Base-by-base conservation (phyloP, 2,329 filamentous ascomycete genomes). In the Mycogone perniciosa region DNA sequence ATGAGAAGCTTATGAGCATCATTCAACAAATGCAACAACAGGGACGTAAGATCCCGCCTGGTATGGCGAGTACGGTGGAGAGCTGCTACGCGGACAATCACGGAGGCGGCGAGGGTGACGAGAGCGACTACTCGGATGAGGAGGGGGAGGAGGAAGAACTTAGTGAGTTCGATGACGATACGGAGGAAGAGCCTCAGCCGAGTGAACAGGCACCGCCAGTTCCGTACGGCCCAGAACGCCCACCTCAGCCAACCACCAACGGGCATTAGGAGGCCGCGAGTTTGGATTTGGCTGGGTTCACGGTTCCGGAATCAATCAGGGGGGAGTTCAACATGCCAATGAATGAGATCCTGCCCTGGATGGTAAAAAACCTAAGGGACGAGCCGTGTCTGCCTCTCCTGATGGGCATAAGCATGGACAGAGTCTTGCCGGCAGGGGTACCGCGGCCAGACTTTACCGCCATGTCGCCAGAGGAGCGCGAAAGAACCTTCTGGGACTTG, bases 1-100 rank as follows among this genome's bases (percentile, higher is more conserved):
- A 90, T 62, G 86, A 89, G 55, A 95, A 95, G 69, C 82, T 99
- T 51, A 92, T 92, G 70, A 90, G 88, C 65, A 88, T 97, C 62
- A 96, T 95, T 71, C 88, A 93, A 56, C 89, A 90, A 62, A 96
- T 97, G 89, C 92, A 97, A 69, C 88, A 89, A 58, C 91, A 96
- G 64, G 91, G 92, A 11, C 84, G 92, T 54, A 89, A 89, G 50
- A 80, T 84, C 48, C 77, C 81, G 4, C 80, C 87, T 52, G 84
- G 82, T 52, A 75, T 81, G 71, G 79, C 74, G 50, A 77, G 74
- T 56, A 80, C 79, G 57, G 74, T 80, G 57, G 84, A 82, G 66
- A 80, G 64, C 63, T 76, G 66, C 68, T 83, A 85, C 58, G 77
- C 80, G 31, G 77, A 77, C 58, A 71, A 67, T 53, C 70, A 73